phyloP scores from a whole-genome alignment of 306 rosid species.

The Inga laurina region DNA sequence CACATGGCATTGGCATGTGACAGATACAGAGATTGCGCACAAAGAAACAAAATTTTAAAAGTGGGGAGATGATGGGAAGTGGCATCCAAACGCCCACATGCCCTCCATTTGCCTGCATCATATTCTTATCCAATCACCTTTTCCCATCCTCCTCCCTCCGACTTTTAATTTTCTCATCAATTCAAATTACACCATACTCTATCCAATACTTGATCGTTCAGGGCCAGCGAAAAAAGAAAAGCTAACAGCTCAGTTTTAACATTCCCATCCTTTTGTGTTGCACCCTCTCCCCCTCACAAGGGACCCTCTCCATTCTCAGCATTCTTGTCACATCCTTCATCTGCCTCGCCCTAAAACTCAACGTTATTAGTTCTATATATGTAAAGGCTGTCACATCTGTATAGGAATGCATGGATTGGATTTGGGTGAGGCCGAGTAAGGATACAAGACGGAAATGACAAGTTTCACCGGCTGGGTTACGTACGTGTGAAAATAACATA shows the following conservation, averaged over 20 bases:
- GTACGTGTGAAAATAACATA: slow-evolving; percentile 32
- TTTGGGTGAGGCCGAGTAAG: not conserved
- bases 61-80: slow-evolving; percentile 48
- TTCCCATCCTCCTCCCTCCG: slow-evolving; percentile 6
- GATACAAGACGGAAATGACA: slow-evolving; percentile 7
- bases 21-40: slow-evolving; percentile 24
- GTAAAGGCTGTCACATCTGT: no score
- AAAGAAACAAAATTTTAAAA: slow-evolving; percentile 31
- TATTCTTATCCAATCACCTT: slow-evolving; percentile 36
- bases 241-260: no score
- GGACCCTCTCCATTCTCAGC: no score
- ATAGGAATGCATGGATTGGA: not conserved
- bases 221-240: not conserved
- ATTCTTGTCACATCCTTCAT: no score
- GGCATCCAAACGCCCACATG: slow-evolving; percentile 72
- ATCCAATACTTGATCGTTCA: not conserved
- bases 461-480: slow-evolving; percentile 36
- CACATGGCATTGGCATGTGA: slow-evolving; percentile 37
- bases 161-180: not conserved
- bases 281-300: no score
- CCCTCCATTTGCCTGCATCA: slow-evolving; percentile 40
- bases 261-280: no score
- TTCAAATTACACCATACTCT: not conserved
- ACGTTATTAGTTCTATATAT: no score
- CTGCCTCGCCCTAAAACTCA: no score